Evolutionary conservation across 1,284 basidiomycete species (phyloP), one percentile per base, ranked within the genome.

Genomic region (Cutaneotrichosporon mucoides): DNA sequence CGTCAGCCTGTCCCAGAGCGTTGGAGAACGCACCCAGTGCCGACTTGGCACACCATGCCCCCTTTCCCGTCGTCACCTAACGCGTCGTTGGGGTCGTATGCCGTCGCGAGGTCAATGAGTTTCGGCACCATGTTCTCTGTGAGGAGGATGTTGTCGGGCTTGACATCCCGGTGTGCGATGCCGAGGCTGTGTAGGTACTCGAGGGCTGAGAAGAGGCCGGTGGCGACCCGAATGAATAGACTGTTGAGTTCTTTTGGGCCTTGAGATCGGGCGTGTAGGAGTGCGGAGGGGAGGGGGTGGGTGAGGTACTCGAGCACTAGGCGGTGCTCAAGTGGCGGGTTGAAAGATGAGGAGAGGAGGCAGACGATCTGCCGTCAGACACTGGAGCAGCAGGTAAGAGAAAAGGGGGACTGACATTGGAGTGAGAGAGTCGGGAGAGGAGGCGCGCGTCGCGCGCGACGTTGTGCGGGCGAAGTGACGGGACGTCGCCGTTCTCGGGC

Each of bases 141-240:
- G 9, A 93, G 66, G n/a, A 93, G 80, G 45, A 95, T 76, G 68
- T 96, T 97, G 49, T 82, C 80, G 0, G 94, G 93, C 63, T 93
- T 94, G 69, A 98, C 81, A 73, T 98, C 94, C 11, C 94, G 81
- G 72, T 98, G 94, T 0, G 89, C 88, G 41, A n/a, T n/a, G n/a
- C n/a, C n/a, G n/a, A n/a, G n/a, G n/a, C n/a, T n/a, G n/a, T 97
- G 92, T 5, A 98, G 82, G 75, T 89, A 88, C 0, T 80, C 79
- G 1, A 93, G 72, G 0, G 84, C 90, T 1, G 76, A 75, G 5
- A 88, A 74, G n/a, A 87, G 75, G 60, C 92, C 90, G 64, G 81
- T 82, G 7, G 86, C 79, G 59, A 92, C 77, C 1, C 85, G 85
- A 66, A 83, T 83, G 0, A 84, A 73, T 33, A 35, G 13, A 24